phyloP scores from a whole-genome alignment of 225 moss, liverwort and hornwort species.

The Bryum argenteum region DNA sequence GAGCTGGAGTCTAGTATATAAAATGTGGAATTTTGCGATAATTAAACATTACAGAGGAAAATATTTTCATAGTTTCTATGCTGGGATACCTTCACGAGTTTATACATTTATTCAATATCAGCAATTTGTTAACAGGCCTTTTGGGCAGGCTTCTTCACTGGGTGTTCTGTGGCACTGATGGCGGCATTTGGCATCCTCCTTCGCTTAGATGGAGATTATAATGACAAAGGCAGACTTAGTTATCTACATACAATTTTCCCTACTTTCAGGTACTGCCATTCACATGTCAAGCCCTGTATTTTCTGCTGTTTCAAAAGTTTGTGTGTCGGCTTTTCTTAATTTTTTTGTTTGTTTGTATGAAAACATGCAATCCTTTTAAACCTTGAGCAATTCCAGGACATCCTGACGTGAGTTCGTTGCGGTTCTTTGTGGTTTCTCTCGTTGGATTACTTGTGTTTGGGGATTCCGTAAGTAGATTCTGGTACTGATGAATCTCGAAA shows the following conservation, averaged over 20 bases:
- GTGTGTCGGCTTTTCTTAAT: background rate
- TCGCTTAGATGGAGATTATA: slow-evolving; percentile 60
- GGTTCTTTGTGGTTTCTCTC: slow-evolving; percentile 5
- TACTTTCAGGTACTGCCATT: slow-evolving; percentile 52
- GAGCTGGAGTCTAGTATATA: slow-evolving; percentile 22
- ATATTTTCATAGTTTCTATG: slow-evolving; percentile 11
- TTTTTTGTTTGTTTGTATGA: slow-evolving; percentile 15
- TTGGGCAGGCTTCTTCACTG: slow-evolving; percentile 66
- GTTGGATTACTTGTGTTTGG: background rate
- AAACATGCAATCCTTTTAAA: slow-evolving; percentile 12
- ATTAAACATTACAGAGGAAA: slow-evolving; percentile 16
- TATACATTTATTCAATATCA: slow-evolving; percentile 34
- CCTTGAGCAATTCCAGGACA: slow-evolving; percentile 17
- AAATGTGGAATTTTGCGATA: slow-evolving; percentile 11
- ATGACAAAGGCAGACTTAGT: slow-evolving; percentile 44
- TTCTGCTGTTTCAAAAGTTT: too few species aligned
- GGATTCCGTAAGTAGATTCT: slow-evolving; percentile 15
- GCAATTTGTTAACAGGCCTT: slow-evolving; percentile 50
- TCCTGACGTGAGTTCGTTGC: slow-evolving; percentile 12
- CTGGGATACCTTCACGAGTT: background rate
- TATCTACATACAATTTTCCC: slow-evolving; percentile 62
- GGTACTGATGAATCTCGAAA: slow-evolving; percentile 23
- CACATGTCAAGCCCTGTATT: slow-evolving; percentile 2
- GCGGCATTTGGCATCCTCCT: slow-evolving; percentile 55
- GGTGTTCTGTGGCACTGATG: slow-evolving; percentile 61